These are phyloP conservation scores for Ophiocordyceps camponoti-rufipedis DNA, from an alignment of 2,329 filamentous ascomycete species.

Conservation along the genomic window DNA sequence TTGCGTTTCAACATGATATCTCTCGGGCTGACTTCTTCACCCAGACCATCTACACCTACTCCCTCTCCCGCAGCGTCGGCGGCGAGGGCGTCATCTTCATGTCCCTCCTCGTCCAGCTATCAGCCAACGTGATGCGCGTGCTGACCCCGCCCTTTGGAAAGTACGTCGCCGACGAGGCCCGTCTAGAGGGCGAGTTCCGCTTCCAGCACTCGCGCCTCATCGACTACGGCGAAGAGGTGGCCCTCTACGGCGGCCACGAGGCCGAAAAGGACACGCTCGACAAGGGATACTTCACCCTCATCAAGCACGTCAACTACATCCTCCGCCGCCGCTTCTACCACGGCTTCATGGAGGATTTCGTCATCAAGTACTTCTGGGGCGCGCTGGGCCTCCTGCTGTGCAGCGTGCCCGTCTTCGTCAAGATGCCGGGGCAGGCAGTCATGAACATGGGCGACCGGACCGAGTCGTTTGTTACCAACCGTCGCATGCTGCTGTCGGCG, in stretches of 20 bases:
- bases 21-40: background rate
- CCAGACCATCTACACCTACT: conserved; percentile 79
- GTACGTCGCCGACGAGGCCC: conserved; percentile 91
- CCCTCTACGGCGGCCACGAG: conserved; percentile 78
- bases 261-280: conserved; percentile 92
- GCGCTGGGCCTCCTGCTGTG: conserved; percentile 81
- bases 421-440: conserved; percentile 53
- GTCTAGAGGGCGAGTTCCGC: conserved; percentile 86
- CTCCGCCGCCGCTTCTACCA: conserved; percentile 82
- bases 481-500: conserved; percentile 76
- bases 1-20: too few species aligned
- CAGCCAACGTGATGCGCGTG: conserved; percentile 80
- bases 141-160: conserved; percentile 92
- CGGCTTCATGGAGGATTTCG: conserved; percentile 98
- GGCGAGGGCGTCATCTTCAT: conserved; percentile 92
- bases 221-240: conserved; percentile 90
- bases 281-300: conserved; percentile 96
- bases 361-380: conserved; percentile 99
- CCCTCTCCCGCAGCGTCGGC: conserved; percentile 83
- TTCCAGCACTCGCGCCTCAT: conserved; percentile 91
- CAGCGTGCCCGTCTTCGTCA: conserved; percentile 91
- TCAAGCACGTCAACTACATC: conserved; percentile 97
- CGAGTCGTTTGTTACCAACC: conserved; percentile 79
- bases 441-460: conserved; percentile 53
- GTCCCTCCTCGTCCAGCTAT: conserved; percentile 83